Base-by-base conservation (phyloP, 2,329 filamentous ascomycete genomes). In the Colletotrichum neosansevieriae region DNA sequence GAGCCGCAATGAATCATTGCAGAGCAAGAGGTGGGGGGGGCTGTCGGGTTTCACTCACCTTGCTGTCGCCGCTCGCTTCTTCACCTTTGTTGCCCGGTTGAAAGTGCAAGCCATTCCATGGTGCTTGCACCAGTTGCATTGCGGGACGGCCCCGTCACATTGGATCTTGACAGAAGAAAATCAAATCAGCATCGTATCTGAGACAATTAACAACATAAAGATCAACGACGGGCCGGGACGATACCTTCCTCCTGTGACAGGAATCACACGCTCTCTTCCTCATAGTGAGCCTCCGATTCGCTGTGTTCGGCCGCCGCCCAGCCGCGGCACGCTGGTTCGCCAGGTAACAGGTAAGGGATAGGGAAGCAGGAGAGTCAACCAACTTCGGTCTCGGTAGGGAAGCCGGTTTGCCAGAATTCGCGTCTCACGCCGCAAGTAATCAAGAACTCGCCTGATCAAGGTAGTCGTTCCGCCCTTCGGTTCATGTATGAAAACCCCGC, bases 61-160 rank as follows among this genome's bases (percentile, higher is more conserved):
- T 47, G 62, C 29, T 36, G 63, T 53, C 12, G 53, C 42, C 29
- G 40, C 62, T 19, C 66, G 40, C 38, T 71, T 67, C 67, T 66
- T 67, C 44, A 62, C 51, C 44, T 69, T 63, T 40, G 67, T 56
- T 24, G 60, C 63, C 36, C 69, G 40, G 49, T 63, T 77, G 72
- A 84, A 86, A 7, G 82, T 85, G 73, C 84, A 86, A 17, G 78
- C 73, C 19, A 83, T 76, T 61, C 78, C 75, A 70, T 85, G 84
- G 73, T 85, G 82, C 57, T 76, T 78, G 72, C 84, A 86, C 83
- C 83, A 86, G 73, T 86, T 82, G 74, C 84, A 86, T 56, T 79
- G 76, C 3, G 81, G 80, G 10, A 76, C 67, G 15, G 76, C 77
- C 2, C 76, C 77, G 71, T 84, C 84, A 70, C 84, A 86, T 77